Evolutionary conservation across 78 protist species (phyloP).

Genomic region (Monosiga brevicollis): DNA sequence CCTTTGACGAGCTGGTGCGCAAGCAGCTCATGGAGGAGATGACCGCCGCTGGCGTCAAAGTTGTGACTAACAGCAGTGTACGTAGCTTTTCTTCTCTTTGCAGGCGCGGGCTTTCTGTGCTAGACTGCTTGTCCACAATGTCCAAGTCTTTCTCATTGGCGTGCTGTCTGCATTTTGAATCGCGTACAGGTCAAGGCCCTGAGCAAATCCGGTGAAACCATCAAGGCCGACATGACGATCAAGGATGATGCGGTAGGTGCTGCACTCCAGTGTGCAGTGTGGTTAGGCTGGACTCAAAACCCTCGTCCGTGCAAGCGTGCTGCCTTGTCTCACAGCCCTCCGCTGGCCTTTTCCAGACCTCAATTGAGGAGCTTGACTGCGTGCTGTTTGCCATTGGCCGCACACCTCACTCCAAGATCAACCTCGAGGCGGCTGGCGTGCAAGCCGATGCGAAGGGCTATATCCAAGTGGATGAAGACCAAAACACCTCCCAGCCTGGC

Average conservation of each 20-base stretch:
- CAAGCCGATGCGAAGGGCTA: conserved; percentile 16
- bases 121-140: too few species aligned
- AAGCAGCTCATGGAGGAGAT: conserved; percentile 37
- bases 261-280: too few species aligned
- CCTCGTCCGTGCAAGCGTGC: too few species aligned
- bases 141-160: too few species aligned
- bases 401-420: conserved; percentile 38
- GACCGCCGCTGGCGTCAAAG: conserved; percentile 18
- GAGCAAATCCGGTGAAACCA: too few species aligned
- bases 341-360: background rate
- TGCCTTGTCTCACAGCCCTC: background rate
- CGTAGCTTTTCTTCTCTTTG: too few species aligned
- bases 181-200: too few species aligned
- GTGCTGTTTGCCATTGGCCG: conserved; percentile 73
- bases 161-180: too few species aligned
- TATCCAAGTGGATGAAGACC: conserved; percentile 49
- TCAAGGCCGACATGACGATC: background rate
- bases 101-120: too few species aligned
- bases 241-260: conserved; percentile 1
- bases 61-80: conserved; percentile 12
- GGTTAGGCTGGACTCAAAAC: too few species aligned
- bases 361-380: conserved; percentile 41
- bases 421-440: conserved; percentile 47
- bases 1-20: conserved; percentile 51
- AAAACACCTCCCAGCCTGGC: conserved; percentile 38